Conservation (phyloP, 108 stramenopile species). For the Thalassiosira profunda region DNA sequence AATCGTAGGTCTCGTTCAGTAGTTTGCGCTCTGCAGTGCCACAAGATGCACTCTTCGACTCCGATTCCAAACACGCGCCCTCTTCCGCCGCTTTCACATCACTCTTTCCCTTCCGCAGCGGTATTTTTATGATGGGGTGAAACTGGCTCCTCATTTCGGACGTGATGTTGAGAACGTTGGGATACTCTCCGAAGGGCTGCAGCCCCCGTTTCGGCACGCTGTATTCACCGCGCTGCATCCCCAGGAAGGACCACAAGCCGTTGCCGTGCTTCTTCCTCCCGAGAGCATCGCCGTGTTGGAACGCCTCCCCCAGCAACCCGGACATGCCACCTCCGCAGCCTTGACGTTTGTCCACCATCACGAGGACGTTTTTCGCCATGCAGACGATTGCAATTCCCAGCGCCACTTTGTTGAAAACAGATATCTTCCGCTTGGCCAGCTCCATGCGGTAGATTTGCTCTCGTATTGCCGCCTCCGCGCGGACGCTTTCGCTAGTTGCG, state of each 20-base stretch:
- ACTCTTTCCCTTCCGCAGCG: constrained; percentile 22
- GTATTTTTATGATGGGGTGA: constrained; percentile 69
- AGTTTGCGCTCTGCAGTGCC: neutral
- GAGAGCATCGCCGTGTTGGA: neutral
- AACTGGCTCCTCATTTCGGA: constrained; percentile 57
- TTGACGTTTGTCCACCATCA: neutral
- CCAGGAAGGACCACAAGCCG: neutral
- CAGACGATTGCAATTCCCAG: neutral
- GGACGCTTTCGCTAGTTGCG: too few species aligned
- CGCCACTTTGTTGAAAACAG: constrained; percentile 3
- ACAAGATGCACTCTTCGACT: constrained; percentile 1
- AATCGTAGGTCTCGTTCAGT: constrained; percentile 40
- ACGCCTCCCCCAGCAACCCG: constrained; percentile 1
- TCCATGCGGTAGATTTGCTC: constrained; percentile 9
- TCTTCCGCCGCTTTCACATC: neutral
- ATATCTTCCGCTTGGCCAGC: constrained; percentile 5
- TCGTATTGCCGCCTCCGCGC: neutral
- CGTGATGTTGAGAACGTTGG: constrained; percentile 66
- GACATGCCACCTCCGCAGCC: neutral
- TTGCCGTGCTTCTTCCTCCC: neutral
- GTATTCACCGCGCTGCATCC: neutral
- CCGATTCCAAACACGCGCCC: neutral
- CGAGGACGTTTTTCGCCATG: constrained; percentile 7
- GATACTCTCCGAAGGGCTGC: constrained; percentile 67
- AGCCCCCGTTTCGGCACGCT: constrained; percentile 24